These are phyloP conservation scores for Pseudogymnoascus destructans DNA, from an alignment of 2,329 filamentous ascomycete species.

Conservation along the genomic window DNA sequence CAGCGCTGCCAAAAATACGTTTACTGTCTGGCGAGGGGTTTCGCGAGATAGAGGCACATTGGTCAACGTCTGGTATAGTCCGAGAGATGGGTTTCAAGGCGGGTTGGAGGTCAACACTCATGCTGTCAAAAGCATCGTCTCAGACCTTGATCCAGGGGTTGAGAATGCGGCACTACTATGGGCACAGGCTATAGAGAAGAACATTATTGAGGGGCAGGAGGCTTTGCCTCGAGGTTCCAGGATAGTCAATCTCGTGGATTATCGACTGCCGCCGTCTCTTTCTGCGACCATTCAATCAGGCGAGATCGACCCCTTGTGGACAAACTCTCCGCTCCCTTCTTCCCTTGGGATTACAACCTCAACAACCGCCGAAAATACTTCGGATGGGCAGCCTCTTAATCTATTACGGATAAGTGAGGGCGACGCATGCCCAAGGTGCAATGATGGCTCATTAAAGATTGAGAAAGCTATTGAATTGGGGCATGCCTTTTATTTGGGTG, in stretches of 20 bases:
- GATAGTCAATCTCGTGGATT: constrained; percentile 30
- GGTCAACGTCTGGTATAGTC: constrained; percentile 48
- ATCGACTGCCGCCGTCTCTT: constrained; percentile 20
- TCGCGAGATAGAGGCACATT: constrained; percentile 54
- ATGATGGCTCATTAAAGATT: constrained; percentile 45
- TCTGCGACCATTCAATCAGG: constrained; percentile 9
- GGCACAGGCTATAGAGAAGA: constrained; percentile 21
- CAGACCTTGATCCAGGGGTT: constrained; percentile 59
- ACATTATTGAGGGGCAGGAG: not conserved
- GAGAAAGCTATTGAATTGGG: constrained; percentile 76
- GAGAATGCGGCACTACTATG: constrained; percentile 44
- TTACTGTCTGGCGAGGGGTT: constrained; percentile 47
- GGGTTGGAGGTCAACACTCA: constrained; percentile 39
- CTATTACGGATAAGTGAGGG: constrained; percentile 53
- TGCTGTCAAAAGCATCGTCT: constrained; percentile 51
- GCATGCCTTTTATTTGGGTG: constrained; percentile 89
- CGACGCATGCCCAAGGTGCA: constrained; percentile 62
- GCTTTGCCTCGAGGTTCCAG: constrained; percentile 8
- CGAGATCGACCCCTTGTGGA: constrained; percentile 16
- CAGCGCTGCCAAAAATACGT: constrained; percentile 3
- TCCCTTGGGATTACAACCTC: constrained; percentile 10
- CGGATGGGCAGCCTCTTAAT: constrained; percentile 37
- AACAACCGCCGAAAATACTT: constrained; percentile 25
- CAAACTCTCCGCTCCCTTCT: constrained; percentile 7
- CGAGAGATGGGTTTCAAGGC: not conserved